Conservation (phyloP, 164 flowering plant genomes). For the Kalanchoe fedtschenkoi region DNA sequence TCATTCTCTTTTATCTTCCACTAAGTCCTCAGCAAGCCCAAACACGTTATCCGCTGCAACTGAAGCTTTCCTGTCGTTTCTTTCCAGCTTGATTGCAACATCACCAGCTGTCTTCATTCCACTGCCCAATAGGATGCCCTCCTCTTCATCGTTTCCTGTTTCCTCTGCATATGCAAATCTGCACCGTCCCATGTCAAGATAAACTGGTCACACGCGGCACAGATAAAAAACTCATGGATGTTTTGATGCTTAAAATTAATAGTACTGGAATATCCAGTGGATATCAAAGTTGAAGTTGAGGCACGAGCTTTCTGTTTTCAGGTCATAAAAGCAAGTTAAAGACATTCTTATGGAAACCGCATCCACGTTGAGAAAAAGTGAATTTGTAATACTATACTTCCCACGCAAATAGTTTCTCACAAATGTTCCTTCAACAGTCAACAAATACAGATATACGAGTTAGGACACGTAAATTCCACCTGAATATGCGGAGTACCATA, state of each 20-base stretch:
- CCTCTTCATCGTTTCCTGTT: constrained; percentile 18
- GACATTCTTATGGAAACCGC: not conserved
- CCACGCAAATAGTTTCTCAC: too few relatives aligned
- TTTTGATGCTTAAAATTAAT: not conserved
- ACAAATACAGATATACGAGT: too few relatives aligned
- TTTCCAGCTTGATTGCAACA: constrained; percentile 22
- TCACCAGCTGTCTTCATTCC: constrained; percentile 25
- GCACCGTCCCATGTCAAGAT: constrained; percentile 1
- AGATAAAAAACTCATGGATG: not conserved
- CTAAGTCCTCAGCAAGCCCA: constrained; percentile 27
- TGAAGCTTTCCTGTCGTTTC: constrained; percentile 31
- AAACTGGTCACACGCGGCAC: not conserved
- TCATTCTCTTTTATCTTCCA: constrained; percentile 36
- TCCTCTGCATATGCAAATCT: constrained; percentile 22
- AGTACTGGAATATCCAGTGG: not conserved
- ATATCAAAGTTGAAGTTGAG: not conserved
- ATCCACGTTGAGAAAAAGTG: too few relatives aligned
- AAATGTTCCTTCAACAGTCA: too few relatives aligned
- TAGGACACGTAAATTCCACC: not conserved
- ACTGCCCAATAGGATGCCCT: constrained; percentile 22
- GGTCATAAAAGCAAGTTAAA: not conserved
- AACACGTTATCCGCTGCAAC: constrained; percentile 26
- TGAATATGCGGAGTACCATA: constrained; percentile 12
- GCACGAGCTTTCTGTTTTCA: not conserved
- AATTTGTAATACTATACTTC: too few relatives aligned